Base-by-base conservation (phyloP, 2,329 filamentous ascomycete species). In the Fusarium denticulatum region DNA sequence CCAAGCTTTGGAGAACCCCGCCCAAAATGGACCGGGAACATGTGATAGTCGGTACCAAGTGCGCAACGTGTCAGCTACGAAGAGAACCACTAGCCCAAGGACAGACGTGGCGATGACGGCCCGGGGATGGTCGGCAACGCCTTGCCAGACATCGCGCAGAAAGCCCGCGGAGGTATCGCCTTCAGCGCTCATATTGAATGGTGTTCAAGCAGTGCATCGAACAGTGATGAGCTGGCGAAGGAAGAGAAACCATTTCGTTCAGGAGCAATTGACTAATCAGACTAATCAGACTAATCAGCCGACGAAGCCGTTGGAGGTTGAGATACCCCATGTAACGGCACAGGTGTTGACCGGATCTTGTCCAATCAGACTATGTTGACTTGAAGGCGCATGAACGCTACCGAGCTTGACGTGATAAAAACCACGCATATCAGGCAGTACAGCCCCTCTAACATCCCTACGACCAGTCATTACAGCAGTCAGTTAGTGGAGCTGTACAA, bases 1-100 rank as follows among this genome's bases (percentile, higher is more conserved):
- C 80, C 81, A 82, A 28, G 73, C 76, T 47, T 81, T 80, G 61
- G 79, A 81, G 52, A 82, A 74, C 20, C 76, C 76, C 16, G 79
- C 80, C 70, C 77, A 76, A 60, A 80, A 79, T 2, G 81, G 81
- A 1, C 81, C 81, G 1, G 80, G 81, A 28, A 83, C 66, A 59
- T 82, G 80, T 13, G 77, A 80, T 37, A 83, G 75, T 43, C 79
- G 80, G 60, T 78, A 74, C 80, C 81, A 82, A 2, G 52, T 20
- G 8, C 67, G 69, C 28, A 74, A 39, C 1, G 72, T 49, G 20
- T 77, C 60, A 2, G 59, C 60, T 5, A 77, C 11, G n/a, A 74
- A 67, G 30, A 72, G 15, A 9, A 69, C 11, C 20, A 49, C 24
- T 12, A 62, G 24, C 7, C 60, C 47, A 18, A 57, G 14, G 11